phyloP scores from a whole-genome alignment of 805 yeast genomes.

The Metschnikowia kofuensis region DNA sequence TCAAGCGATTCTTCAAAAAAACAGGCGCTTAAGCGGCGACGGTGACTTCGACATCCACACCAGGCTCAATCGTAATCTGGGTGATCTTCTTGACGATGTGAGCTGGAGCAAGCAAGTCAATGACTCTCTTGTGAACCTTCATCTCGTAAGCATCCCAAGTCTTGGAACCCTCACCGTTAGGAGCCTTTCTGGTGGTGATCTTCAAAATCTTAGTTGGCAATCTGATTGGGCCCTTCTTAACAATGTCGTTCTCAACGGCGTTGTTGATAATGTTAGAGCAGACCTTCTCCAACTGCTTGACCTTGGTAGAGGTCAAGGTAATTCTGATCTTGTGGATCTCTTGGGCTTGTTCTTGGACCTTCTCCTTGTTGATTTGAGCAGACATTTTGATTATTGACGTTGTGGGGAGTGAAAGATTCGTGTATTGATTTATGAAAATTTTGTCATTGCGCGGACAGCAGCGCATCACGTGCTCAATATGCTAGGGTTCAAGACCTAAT shows the following conservation, averaged over 20 bases:
- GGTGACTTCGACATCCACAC: slow-evolving; percentile 96
- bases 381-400: slow-evolving; percentile 55
- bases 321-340: slow-evolving; percentile 96
- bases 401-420: slow-evolving; percentile 24
- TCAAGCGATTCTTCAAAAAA: neutral
- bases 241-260: slow-evolving; percentile 78
- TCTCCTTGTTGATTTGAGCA: slow-evolving; percentile 77
- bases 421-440: neutral
- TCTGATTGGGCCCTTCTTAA: slow-evolving; percentile 99
- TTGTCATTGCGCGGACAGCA: slow-evolving; percentile 6
- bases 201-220: slow-evolving; percentile 98
- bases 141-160: slow-evolving; percentile 99
- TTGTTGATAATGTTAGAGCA: slow-evolving; percentile 85
- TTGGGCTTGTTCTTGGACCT: slow-evolving; percentile 79
- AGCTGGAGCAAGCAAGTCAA: slow-evolving; percentile 97
- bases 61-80: slow-evolving; percentile 97
- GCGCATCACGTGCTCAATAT: slow-evolving; percentile 5
- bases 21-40: slow-evolving; percentile 67
- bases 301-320: slow-evolving; percentile 98
- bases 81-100: slow-evolving; percentile 91
- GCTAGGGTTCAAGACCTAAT: slow-evolving; percentile 13
- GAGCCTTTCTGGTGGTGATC: slow-evolving; percentile 99
- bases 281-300: slow-evolving; percentile 96
- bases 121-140: slow-evolving; percentile 99
- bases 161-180: slow-evolving; percentile 99